These are phyloP conservation scores for Rhodocollybia butyracea DNA, from an alignment of 768 basidiomycete genomes.

Conservation along the genomic window DNA sequence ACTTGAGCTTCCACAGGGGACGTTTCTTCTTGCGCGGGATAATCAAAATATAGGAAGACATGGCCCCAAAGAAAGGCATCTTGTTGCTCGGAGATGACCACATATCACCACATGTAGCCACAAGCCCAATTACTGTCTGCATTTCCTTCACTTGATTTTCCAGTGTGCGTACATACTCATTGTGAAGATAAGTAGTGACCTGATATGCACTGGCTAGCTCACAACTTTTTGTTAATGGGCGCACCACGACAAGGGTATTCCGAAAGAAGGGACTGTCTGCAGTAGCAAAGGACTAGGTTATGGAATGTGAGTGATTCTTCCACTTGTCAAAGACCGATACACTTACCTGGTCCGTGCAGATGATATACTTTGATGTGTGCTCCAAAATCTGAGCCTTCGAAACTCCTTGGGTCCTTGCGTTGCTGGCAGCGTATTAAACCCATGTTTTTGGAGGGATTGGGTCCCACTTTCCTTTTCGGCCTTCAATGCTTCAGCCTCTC, in stretches of 20 bases:
- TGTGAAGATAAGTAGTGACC: slow-evolving; percentile 14
- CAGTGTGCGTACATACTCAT: slow-evolving; percentile 11
- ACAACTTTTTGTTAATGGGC: slow-evolving; percentile 9
- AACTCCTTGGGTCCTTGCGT: not conserved
- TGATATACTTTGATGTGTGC: not conserved
- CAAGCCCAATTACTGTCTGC: slow-evolving; percentile 11
- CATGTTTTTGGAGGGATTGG: not conserved
- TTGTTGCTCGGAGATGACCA: slow-evolving; percentile 20
- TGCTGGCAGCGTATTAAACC: not conserved
- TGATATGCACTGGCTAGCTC: slow-evolving; percentile 16
- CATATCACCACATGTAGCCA: slow-evolving; percentile 13
- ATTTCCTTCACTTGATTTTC: slow-evolving; percentile 5
- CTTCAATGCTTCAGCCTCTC: not conserved
- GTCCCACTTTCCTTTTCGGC: not conserved
- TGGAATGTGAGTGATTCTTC: not conserved
- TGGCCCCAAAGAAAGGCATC: slow-evolving; percentile 16
- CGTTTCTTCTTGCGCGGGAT: slow-evolving; percentile 10
- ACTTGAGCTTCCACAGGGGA: slow-evolving; percentile 17
- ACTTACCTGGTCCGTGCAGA: not conserved
- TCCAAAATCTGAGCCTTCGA: not conserved
- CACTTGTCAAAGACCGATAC: not conserved
- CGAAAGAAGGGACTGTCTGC: slow-evolving; percentile 13
- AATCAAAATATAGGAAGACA: slow-evolving; percentile 15
- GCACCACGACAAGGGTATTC: slow-evolving; percentile 16
- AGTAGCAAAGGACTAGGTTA: slow-evolving; percentile 11